Percentiles rank a stretch among this genome's conserved stretches.
Evolutionary conservation across 345 rosid species (phyloP).

Genomic region (Aurinia saxatilis): DNA sequence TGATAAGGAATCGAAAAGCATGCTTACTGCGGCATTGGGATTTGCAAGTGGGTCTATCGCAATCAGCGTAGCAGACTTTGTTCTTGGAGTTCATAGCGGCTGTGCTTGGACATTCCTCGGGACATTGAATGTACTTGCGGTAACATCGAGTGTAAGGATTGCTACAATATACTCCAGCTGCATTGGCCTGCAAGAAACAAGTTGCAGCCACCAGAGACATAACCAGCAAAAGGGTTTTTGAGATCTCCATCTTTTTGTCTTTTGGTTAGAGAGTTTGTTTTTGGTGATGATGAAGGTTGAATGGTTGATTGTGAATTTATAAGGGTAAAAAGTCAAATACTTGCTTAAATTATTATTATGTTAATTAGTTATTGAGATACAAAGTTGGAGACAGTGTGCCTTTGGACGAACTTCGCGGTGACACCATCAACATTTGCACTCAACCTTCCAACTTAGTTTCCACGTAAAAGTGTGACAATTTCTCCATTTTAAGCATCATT

Average conservation of each 20-base stretch:
- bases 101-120: conserved; percentile 34
- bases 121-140: conserved; percentile 22
- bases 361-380: background rate
- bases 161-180: conserved; percentile 29
- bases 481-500: conserved; percentile 23
- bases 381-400: conserved; percentile 9
- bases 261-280: background rate
- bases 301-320: conserved; percentile 14
- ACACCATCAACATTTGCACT: conserved; percentile 11
- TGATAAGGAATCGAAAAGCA: background rate
- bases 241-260: conserved; percentile 14
- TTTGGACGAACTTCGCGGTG: conserved; percentile 24
- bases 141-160: conserved; percentile 27
- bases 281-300: conserved; percentile 5
- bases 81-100: conserved; percentile 12
- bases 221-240: conserved; percentile 21
- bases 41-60: conserved; percentile 35
- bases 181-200: conserved; percentile 29
- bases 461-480: conserved; percentile 18
- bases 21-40: conserved; percentile 30
- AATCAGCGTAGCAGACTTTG: conserved; percentile 36
- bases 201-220: conserved; percentile 22
- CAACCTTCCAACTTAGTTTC: conserved; percentile 14
- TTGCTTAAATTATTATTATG: conserved; percentile 16
- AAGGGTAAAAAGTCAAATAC: conserved; percentile 20